These are phyloP conservation scores for Strobilomyces confusus DNA, from an alignment of 768 basidiomycete genomes.

Conservation along the genomic window DNA sequence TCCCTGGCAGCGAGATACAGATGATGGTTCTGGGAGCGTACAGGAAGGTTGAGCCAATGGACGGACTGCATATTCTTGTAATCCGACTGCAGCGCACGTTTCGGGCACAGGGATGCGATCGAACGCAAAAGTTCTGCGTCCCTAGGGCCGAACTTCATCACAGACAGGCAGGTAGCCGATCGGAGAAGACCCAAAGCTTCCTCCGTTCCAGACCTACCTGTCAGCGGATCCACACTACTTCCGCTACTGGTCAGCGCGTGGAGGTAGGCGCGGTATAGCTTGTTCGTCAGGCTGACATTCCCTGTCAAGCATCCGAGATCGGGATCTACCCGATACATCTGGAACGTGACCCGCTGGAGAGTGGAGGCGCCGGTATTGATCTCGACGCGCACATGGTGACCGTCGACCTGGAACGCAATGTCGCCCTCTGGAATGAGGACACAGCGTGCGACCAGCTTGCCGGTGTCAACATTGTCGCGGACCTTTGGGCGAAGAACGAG, in stretches of 20 bases:
- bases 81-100: too few relatives aligned
- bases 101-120: too few relatives aligned
- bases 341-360: not conserved
- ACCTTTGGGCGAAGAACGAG: not conserved
- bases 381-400: too few relatives aligned
- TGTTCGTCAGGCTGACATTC: not conserved
- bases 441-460: not conserved
- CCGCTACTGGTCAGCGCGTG: not conserved
- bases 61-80: too few relatives aligned
- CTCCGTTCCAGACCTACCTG: not conserved
- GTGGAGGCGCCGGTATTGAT: too few relatives aligned
- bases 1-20: too few relatives aligned
- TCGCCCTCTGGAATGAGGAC: not conserved
- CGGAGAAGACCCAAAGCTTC: not conserved
- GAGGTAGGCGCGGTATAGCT: not conserved
- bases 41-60: too few relatives aligned
- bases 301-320: not conserved
- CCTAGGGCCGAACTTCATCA: too few relatives aligned
- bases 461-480: not conserved
- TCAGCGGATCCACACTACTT: not conserved
- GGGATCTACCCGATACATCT: not conserved
- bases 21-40: too few relatives aligned
- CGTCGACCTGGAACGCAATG: too few relatives aligned
- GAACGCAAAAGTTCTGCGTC: too few relatives aligned
- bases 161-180: not conserved